Evolutionary conservation across 2,329 filamentous ascomycete species (phyloP), one percentile per base, ranked within the genome.

Genomic region (Fusarium avenaceum): DNA sequence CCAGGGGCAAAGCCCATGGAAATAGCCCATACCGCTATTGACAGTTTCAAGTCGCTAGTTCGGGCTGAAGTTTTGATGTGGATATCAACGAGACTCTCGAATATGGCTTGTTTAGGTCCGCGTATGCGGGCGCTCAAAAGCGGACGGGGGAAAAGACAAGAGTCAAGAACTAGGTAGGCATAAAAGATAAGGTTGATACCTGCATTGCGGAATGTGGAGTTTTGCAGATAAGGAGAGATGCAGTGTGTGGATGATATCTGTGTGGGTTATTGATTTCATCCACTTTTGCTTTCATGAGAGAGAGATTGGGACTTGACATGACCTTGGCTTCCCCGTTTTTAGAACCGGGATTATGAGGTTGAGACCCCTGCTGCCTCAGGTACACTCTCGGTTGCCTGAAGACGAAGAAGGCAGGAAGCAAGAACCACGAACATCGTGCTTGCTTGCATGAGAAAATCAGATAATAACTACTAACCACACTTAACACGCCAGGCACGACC

Each of bases 121-220:
- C 22, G 22, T 22, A 52, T 39, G 32, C 28, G 33, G 57, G 30
- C 26, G 20, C 48, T 32, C 30, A 33, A 50, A 43, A 42, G 42
- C n/a, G 56, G 19, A 39, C 48, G 28, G 15, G 43, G 38, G 22
- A 20, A 26, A 43, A 28, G 24, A 15, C 46, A 19, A 19, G 15
- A 47, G 10, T 26, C 19, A 39, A 45, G 30, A 24, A 55, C 28
- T 17, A 24, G 26, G 19, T 50, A 61, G 22, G 39, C 42, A 46
- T 32, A 44, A 52, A 40, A 67, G 64, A 65, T 68, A 67, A 67
- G 65, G 55, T 54, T 65, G 59, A 60, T 60, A 32, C 52, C 44
- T 19, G 38, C 39, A 48, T 60, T 32, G 64, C 48, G 53, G 65
- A 40, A 63, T 68, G 65, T 68, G 64, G 64, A 68, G 65, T 60